Evolutionary conservation across 2,329 filamentous ascomycete genomes (phyloP), one percentile per base, ranked within the genome.

Genomic region (Aspergillus novofumigatus): DNA sequence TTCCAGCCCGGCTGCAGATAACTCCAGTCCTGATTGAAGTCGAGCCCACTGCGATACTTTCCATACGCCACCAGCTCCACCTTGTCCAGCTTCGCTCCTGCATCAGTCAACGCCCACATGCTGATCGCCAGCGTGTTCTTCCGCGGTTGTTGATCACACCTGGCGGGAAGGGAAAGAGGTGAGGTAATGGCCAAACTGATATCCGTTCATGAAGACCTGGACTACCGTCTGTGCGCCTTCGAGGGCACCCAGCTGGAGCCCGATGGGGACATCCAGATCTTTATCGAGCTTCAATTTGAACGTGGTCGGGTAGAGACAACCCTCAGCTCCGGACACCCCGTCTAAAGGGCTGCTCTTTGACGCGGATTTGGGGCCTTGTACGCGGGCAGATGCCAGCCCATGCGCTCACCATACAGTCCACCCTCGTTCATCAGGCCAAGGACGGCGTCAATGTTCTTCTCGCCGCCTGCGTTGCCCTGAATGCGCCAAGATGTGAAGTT

Each of bases 351-450:
- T 62, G 14, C 56, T 54, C 0, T 53, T 52, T 8, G 51, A 53
- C 0, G 64, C 63, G 1, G 51, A 58, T 20, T 55, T 59, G 9
- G 59, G 58, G 55, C 54, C 28, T 57, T 55, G 55, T 69, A 71
- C 1, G 77, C 78, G 0, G 83, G 82, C 0, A 84, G 69, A 65
- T 82, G 79, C 68, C 67, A 70, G n/a, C 83, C 82, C 3, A 83
- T 67, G 2, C 82, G 75, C 65, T 85, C 82, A 17, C 72, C 80
- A 57, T 80, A 78, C 1, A 84, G 70, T 0, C 81, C 82, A 9
- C 81, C 82, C 68, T 85, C 82, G 54, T 84, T 85, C 76, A 83
- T 77, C 0, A 81, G 79, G 0, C 80, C 81, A 7, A 82, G 77
- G 0, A 82, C 74, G 0, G 79, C 70, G 61, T 84, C 81, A 29